A percentile compares a stretch with the other conserved stretches of the same genome.
phyloP scores from a whole-genome alignment of 805 yeast species.

The Barnettozyma vustinii region DNA sequence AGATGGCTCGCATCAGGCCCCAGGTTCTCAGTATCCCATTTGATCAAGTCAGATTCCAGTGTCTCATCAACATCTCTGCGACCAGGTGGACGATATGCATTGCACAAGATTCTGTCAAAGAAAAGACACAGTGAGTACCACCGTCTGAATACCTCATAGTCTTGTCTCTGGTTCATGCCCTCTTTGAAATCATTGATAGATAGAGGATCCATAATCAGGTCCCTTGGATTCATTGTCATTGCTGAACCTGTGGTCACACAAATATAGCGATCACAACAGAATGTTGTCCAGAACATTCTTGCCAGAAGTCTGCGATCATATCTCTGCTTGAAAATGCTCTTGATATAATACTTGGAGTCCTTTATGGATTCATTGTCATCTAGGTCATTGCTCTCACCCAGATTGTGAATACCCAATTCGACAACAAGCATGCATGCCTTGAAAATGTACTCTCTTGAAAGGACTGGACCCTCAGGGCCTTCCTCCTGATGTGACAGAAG shows the following conservation, averaged over 20 bases:
- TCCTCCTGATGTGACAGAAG: slow-evolving; percentile 8
- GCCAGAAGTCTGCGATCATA: slow-evolving; percentile 6
- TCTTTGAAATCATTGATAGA: slow-evolving; percentile 5
- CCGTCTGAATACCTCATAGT: slow-evolving; percentile 5
- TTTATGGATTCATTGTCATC: slow-evolving; percentile 2
- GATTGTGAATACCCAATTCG: slow-evolving; percentile 8
- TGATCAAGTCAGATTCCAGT: slow-evolving; percentile 6
- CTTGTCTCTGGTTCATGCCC: slow-evolving; percentile 1
- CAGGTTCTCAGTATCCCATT: slow-evolving; percentile 5
- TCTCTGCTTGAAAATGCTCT: slow-evolving; percentile 2
- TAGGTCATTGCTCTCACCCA: slow-evolving; percentile 5
- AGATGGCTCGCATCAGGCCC: not conserved
- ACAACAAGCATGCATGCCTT: slow-evolving; percentile 5
- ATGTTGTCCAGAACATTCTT: slow-evolving; percentile 10
- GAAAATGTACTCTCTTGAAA: slow-evolving; percentile 6
- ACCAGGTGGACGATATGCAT: slow-evolving; percentile 11
- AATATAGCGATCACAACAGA: slow-evolving; percentile 10
- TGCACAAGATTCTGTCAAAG: slow-evolving; percentile 8
- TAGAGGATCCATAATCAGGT: slow-evolving; percentile 8
- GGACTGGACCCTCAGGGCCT: slow-evolving; percentile 9
- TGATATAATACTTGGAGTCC: slow-evolving; percentile 3
- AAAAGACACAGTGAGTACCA: slow-evolving; percentile 5
- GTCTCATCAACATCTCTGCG: slow-evolving; percentile 7
- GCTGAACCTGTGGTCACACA: slow-evolving; percentile 9
- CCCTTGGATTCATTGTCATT: slow-evolving; percentile 7